phyloP scores from a whole-genome alignment of 345 rosid genomes.

The Turritis glabra region DNA sequence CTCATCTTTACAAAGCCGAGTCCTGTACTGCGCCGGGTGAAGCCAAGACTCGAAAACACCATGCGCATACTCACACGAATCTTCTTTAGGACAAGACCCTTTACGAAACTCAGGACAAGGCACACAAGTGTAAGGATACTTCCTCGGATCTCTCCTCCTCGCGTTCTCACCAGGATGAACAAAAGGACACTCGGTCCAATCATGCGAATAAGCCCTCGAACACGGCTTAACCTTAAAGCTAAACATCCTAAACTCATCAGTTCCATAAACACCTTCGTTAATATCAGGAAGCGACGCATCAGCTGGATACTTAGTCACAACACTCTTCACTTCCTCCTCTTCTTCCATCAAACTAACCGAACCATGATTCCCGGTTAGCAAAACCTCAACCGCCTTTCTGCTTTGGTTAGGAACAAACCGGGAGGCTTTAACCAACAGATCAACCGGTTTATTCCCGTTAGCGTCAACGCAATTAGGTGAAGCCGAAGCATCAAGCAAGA shows the following conservation, averaged over 20 bases:
- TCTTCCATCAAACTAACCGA: slow-evolving; percentile 33
- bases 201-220: slow-evolving; percentile 97
- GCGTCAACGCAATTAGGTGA: slow-evolving; percentile 58
- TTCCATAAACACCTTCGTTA: slow-evolving; percentile 75
- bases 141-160: slow-evolving; percentile 93
- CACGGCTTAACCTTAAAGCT: slow-evolving; percentile 95
- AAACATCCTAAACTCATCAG: slow-evolving; percentile 94
- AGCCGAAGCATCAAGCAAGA: slow-evolving; percentile 69
- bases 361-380: slow-evolving; percentile 61
- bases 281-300: slow-evolving; percentile 90
- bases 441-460: slow-evolving; percentile 67
- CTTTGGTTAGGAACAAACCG: slow-evolving; percentile 47
- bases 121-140: slow-evolving; percentile 91
- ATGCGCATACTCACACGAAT: slow-evolving; percentile 91
- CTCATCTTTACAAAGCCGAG: slow-evolving; percentile 97
- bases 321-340: slow-evolving; percentile 51
- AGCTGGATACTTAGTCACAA: slow-evolving; percentile 63
- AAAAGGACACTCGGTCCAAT: slow-evolving; percentile 98
- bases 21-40: slow-evolving; percentile 94
- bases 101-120: slow-evolving; percentile 98
- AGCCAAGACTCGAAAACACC: slow-evolving; percentile 99
- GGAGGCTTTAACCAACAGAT: slow-evolving; percentile 45
- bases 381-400: slow-evolving; percentile 56
- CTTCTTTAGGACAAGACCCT: slow-evolving; percentile 88
- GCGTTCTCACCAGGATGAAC: slow-evolving; percentile 99